These are phyloP conservation scores for Starmera dryadoides DNA, from an alignment of 805 yeast genomes.

Conservation along the genomic window DNA sequence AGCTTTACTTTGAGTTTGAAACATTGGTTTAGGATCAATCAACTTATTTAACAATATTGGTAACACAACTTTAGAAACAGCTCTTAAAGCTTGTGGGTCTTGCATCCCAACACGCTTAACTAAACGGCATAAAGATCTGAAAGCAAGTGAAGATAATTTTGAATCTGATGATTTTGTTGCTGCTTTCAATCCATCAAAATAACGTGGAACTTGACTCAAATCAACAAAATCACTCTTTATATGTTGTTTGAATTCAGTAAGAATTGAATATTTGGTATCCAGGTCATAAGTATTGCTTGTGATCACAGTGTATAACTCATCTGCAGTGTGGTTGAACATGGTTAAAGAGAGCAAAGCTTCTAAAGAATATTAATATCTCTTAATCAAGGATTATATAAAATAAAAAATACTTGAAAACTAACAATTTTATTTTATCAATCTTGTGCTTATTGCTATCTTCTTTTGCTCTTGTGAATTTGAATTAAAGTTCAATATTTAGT, in stretches of 20 bases:
- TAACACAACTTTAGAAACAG: constrained; percentile 35
- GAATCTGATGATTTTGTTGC: constrained; percentile 34
- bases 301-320: constrained; percentile 6
- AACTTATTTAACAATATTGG: constrained; percentile 45
- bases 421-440: too few relatives aligned
- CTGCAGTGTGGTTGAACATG: constrained; percentile 14
- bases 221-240: constrained; percentile 51
- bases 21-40: constrained; percentile 30
- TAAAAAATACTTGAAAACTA: too few relatives aligned
- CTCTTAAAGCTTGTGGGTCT: constrained; percentile 35
- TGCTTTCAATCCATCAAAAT: constrained; percentile 40
- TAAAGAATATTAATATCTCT: not conserved
- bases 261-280: constrained; percentile 9
- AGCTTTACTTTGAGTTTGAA: constrained; percentile 37
- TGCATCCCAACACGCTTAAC: constrained; percentile 54
- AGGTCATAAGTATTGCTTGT: constrained; percentile 5
- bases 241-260: constrained; percentile 38
- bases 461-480: too few relatives aligned
- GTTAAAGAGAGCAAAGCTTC: not conserved
- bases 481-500: too few relatives aligned
- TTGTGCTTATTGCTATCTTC: too few relatives aligned
- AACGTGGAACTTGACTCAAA: constrained; percentile 38
- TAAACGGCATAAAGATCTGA: constrained; percentile 47
- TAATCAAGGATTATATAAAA: too few relatives aligned
- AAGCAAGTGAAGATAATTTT: constrained; percentile 33